Evolutionary conservation across 2,329 filamentous ascomycete species (phyloP).

Genomic region (Colletotrichum agaves): DNA sequence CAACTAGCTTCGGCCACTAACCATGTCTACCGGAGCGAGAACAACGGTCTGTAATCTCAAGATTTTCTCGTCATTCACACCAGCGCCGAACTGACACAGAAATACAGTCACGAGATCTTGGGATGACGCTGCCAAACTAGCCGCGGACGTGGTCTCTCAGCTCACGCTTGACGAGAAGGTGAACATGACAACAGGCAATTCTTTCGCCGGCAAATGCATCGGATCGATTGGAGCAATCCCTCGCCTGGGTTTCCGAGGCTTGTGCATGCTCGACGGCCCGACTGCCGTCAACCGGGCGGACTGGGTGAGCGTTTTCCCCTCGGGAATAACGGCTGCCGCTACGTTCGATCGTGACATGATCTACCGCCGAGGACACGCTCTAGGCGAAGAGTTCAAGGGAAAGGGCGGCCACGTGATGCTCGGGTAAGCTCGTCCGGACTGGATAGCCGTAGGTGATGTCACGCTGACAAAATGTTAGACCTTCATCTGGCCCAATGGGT

Average conservation of each 20-base stretch:
- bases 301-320: constrained; percentile 65
- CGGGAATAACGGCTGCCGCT: constrained; percentile 76
- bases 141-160: constrained; percentile 64
- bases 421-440: not conserved
- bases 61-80: accelerated
- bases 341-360: constrained; percentile 77
- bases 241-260: constrained; percentile 50
- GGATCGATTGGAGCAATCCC: constrained; percentile 59
- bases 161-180: constrained; percentile 75
- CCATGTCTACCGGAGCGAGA: not conserved
- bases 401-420: constrained; percentile 62
- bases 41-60: not conserved
- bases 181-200: constrained; percentile 42
- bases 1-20: accelerated
- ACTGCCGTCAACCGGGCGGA: not conserved
- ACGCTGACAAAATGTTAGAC: constrained; percentile 70
- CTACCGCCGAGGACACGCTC: constrained; percentile 72
- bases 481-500: constrained; percentile 69
- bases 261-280: not conserved
- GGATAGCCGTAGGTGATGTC: too few relatives aligned
- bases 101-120: constrained; percentile 50
- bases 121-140: constrained; percentile 68
- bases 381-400: constrained; percentile 76
- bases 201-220: constrained; percentile 42
- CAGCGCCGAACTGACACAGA: accelerated